Evolutionary conservation across 2,329 filamentous ascomycete genomes (phyloP), one percentile per base, ranked within the genome.

Genomic region (Emergomyces orientalis): DNA sequence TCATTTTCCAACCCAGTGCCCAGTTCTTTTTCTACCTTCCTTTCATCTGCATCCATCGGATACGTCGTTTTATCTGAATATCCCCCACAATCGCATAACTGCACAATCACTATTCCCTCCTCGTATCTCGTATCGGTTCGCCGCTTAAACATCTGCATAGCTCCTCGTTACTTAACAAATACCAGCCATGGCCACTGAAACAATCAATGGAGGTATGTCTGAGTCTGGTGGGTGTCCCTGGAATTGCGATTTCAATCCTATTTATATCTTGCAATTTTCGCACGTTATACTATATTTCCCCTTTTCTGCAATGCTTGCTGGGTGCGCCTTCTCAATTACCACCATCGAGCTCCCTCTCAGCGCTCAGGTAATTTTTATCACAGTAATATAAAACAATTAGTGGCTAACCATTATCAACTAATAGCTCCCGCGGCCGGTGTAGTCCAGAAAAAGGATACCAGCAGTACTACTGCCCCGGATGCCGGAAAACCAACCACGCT

Each of bases 171-270:
- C 39, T 32, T n/a, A 32, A 11, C 41, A 45, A 27, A 22, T 47
- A 45, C 56, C 41, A 30, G 17, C 56, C 39, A 59, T 59, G 56
- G 56, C 56, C 22, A 34, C 39, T 34, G 56, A 59, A 47, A 13
- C 56, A 32, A 22, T 32, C 56, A 59, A 59, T 59, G 56, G 39
- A 59, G 41, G 56, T 32, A 39, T 47, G 27, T 34, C 22, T 37
- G 39, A 58, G 37, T 43, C 41, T 47, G 19, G 27, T 45, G 22
- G 22, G 17, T 59, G 19, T 34, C 17, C 25, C 41, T 25, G 25
- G 25, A 22, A 25, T 47, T 14, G 41, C 27, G 41, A 45, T 30
- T 13, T 25, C 19, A 27, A 4, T 41, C 14, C 22, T 59, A 25
- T 7, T 17, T 41, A 27, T 59, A 17, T 59, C 3, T 6, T 45